Evolutionary conservation across 2,329 filamentous ascomycete genomes (phyloP), one percentile per base, ranked within the genome.

Genomic region (Stagonosporopsis rhizophila): DNA sequence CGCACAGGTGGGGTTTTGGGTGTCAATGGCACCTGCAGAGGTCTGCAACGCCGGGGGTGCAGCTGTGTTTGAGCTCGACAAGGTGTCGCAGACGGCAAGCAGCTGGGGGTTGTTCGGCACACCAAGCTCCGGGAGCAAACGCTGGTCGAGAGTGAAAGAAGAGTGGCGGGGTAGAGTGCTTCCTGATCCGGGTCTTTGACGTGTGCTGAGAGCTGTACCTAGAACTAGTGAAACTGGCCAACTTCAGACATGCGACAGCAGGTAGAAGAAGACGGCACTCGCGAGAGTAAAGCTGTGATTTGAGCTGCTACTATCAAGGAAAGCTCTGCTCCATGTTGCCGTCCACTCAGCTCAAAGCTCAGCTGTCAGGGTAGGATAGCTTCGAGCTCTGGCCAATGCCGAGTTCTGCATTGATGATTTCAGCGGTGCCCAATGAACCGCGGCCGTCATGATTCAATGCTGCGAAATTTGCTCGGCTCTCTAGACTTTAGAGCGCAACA

Each of bases 371-470:
- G 41, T 40, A 37, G 28, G 44, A 53, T 45, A 52, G 52, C 46
- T 56, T 34, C 28, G 47, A 56, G 46, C 46, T 51, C 53, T 52
- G 48, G 22, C 54, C 54, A 52, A 57, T 57, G 48, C 54, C 44
- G 42, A 35, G 38, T 47, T 34, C 52, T 52, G 50, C 52, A 57
- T 57, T 57, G 52, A 49, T 30, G 45, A 49, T 50, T 49, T 49
- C 45, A 50, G 52, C 45, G 52, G 28, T 42, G 51, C 42, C 52
- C 52, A 59, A 55, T 55, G 53, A 56, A 51, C 48, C 56, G 51
- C 56, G 56, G 56, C 55, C 55, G 44, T 44, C 49, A 58, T 58
- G 54, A 52, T 17, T 57, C 54, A 56, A 57, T 57, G 48, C 53
- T 52, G 53, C 44, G 38, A 57, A 57, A 57, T 52, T 57, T 57